Evolutionary conservation across 495 filamentous ascomycete species (phyloP), one percentile per base, ranked within the genome.

Genomic region (Stereocaulon alpinum): DNA sequence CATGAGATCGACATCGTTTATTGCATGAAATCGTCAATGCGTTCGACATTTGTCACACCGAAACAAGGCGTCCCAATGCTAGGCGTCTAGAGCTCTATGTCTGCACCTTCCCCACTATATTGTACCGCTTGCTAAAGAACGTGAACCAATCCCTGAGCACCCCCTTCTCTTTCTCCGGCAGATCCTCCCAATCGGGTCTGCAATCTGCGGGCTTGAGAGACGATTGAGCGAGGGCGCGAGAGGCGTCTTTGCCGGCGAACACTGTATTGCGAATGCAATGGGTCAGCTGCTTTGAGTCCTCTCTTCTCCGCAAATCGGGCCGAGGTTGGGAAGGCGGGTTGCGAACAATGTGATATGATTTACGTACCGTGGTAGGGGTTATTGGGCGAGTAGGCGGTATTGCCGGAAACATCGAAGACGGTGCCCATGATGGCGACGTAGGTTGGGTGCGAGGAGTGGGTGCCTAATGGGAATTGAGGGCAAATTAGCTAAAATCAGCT

Each of bases 341-440:
- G 40, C 49, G 11, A 17, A 34, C 20, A 18, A 47, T 12, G 30
- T 18, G 40, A 40, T 18, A 40, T 45, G 18, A 7, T 6, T 37
- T n/a, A 29, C 80, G 58, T 76, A 96, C 93, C 87, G 63, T 87
- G 80, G 70, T 98, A 98, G 58, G 84, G 77, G 22, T 89, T 91
- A 7, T 81, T 81, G n/a, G 85, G 80, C n/a, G 81, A 80, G 67
- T 99, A 99, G 34, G 87, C 82, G 40, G 82, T 78, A 68, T 96
- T 97, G 22, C 82, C 86, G 52, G 79, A 87, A 53, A 99, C 93
- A 68, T 99, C 92, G 67, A 96, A 99, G 45, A 99, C 86, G 60
- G 82, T 86, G 59, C 92, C 91, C 75, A 96, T 97, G 74, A 99
- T 97, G 32, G 94, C 93, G 29, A 99, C 90, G 63, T 91, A 88